Evolutionary conservation across 768 basidiomycete species (phyloP).

Genomic region (Coprinopsis strossmayeri): DNA sequence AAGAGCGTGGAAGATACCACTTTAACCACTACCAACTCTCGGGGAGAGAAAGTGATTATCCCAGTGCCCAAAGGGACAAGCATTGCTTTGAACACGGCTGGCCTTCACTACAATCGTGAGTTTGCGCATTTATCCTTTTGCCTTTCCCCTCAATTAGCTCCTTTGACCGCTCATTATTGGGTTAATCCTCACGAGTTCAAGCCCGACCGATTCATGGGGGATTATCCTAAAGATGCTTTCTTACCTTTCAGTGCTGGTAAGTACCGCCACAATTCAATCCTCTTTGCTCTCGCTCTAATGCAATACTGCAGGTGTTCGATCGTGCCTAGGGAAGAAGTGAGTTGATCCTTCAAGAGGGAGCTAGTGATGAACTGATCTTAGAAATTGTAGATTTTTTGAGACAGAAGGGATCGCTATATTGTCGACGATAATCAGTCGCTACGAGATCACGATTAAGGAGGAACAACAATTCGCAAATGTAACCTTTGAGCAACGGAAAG

Average conservation of each 20-base stretch:
- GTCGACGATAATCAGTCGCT: slow-evolving; percentile 40
- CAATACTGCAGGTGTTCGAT: slow-evolving; percentile 27
- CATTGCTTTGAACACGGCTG: slow-evolving; percentile 31
- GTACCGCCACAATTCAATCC: background rate
- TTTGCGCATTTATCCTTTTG: too few relatives aligned
- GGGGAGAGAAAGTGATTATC: slow-evolving; percentile 32
- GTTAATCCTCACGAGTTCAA: slow-evolving; percentile 42
- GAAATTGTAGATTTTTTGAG: slow-evolving; percentile 43
- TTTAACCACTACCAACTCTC: slow-evolving; percentile 24
- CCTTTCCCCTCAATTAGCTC: too few relatives aligned
- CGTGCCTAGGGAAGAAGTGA: slow-evolving; percentile 40
- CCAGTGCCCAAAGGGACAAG: slow-evolving; percentile 36
- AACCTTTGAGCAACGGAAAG: slow-evolving; percentile 39
- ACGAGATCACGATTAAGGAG: slow-evolving; percentile 42
- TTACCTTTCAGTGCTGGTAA: slow-evolving; percentile 13
- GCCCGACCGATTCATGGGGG: slow-evolving; percentile 14
- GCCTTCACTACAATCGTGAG: slow-evolving; percentile 48
- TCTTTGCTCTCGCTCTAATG: background rate
- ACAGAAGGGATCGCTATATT: slow-evolving; percentile 45
- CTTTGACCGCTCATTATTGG: slow-evolving; percentile 60
- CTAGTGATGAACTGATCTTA: background rate
- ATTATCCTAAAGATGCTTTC: slow-evolving; percentile 15
- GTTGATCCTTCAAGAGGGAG: background rate
- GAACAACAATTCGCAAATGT: slow-evolving; percentile 43
- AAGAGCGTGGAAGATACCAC: slow-evolving; percentile 38